Conservation (phyloP, 108 stramenopile species). For the Craspedostauros australis region DNA sequence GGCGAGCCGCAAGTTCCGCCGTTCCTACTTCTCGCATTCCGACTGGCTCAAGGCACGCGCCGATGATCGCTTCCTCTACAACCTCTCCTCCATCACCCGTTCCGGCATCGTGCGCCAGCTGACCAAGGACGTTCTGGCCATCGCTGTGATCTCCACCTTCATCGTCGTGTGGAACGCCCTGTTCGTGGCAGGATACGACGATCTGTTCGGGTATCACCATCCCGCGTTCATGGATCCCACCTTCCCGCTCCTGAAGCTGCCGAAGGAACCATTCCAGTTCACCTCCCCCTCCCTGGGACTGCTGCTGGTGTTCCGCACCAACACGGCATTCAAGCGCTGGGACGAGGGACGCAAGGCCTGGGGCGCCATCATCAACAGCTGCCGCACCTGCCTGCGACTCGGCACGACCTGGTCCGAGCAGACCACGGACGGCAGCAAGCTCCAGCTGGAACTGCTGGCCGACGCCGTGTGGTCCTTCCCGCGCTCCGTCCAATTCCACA, state of each 20-base stretch:
- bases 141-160: slow-evolving; percentile 43
- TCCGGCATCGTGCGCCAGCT: slow-evolving; percentile 49
- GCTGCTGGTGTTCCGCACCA: slow-evolving; percentile 45
- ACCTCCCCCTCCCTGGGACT: slow-evolving; percentile 57
- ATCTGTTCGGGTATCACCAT: slow-evolving; percentile 44
- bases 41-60: slow-evolving; percentile 42
- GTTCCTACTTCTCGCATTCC: slow-evolving; percentile 25
- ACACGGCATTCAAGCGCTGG: slow-evolving; percentile 60
- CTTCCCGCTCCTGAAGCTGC: slow-evolving; percentile 41
- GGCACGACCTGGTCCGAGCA: slow-evolving; percentile 34
- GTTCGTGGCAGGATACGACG: slow-evolving; percentile 44
- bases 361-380: slow-evolving; percentile 39
- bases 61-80: slow-evolving; percentile 6
- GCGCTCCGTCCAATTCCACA: slow-evolving; percentile 30
- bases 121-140: slow-evolving; percentile 26
- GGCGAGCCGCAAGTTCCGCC: slow-evolving; percentile 30
- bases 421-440: slow-evolving; percentile 1
- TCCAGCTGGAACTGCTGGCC: slow-evolving; percentile 31
- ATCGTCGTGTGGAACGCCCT: slow-evolving; percentile 50
- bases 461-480: slow-evolving; percentile 36
- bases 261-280: slow-evolving; percentile 58
- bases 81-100: slow-evolving; percentile 16
- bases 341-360: slow-evolving; percentile 47
- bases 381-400: slow-evolving; percentile 46
- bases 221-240: slow-evolving; percentile 27